A percentile compares a stretch with the other conserved stretches of the same genome.
These are phyloP conservation scores for Pleurotus pulmonarius DNA, from an alignment of 768 basidiomycete species.

Conservation along the genomic window DNA sequence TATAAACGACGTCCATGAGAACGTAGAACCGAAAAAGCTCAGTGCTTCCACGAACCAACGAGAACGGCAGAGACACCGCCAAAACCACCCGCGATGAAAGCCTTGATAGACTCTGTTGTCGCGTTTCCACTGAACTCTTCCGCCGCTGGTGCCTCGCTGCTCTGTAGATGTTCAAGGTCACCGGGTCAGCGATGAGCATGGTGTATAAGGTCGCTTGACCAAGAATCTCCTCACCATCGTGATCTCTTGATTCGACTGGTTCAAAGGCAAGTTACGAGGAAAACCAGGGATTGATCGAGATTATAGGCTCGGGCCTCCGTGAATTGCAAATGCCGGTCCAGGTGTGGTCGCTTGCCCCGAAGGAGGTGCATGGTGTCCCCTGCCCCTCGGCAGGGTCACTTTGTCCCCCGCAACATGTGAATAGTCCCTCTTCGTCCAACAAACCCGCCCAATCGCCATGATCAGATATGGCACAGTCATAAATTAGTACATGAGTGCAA, in stretches of 20 bases:
- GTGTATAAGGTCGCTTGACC: neutral
- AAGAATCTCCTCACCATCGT: conserved; percentile 3
- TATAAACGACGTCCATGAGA: conserved; percentile 21
- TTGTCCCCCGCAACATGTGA: neutral
- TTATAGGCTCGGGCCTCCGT: conserved; percentile 7
- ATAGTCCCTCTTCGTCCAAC: neutral
- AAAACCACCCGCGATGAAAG: conserved; percentile 91
- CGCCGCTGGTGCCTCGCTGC: conserved; percentile 30
- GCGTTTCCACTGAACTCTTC: conserved; percentile 33
- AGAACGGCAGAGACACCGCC: conserved; percentile 87
- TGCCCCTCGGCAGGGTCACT: neutral
- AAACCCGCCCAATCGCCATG: neutral
- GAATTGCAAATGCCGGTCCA: conserved; percentile 1
- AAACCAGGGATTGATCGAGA: neutral
- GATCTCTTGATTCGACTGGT: neutral
- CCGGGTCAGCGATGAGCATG: neutral
- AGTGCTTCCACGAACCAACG: conserved; percentile 61
- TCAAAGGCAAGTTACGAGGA: neutral
- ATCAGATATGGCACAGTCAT: neutral
- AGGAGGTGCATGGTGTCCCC: neutral
- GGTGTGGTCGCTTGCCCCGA: neutral
- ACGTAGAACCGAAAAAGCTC: neutral
- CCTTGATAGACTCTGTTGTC: conserved; percentile 57
- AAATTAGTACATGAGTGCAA: conserved; percentile 11
- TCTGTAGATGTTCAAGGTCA: conserved; percentile 14